These are phyloP conservation scores for Ambrosia trifida DNA, from an alignment of 129 eudicot genomes.

Conservation along the genomic window DNA sequence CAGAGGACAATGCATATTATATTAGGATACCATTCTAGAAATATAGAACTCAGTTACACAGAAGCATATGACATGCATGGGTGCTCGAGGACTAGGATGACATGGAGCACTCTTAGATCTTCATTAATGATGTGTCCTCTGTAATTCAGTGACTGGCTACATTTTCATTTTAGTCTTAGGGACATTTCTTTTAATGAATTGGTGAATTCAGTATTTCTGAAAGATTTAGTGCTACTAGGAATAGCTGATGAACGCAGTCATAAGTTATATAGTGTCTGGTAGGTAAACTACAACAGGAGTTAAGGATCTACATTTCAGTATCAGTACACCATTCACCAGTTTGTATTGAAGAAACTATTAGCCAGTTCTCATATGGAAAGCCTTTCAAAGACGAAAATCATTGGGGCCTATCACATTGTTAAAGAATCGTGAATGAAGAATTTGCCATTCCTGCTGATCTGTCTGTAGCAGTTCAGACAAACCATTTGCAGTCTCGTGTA, in stretches of 20 bases:
- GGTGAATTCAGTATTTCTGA: constrained; percentile 2
- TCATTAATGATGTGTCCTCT: no score
- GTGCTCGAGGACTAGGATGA: no score
- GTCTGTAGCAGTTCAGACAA: constrained; percentile 23
- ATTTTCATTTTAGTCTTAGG: background rate
- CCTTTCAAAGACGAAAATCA: constrained; percentile 20
- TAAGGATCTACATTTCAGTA: constrained; percentile 8
- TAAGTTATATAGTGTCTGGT: constrained; percentile 2
- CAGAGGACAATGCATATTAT: constrained; percentile 16
- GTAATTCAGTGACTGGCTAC: no score
- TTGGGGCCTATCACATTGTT: constrained; percentile 5
- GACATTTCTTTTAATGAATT: constrained; percentile 8
- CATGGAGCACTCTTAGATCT: no score
- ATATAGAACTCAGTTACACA: constrained; percentile 1
- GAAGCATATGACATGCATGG: no score
- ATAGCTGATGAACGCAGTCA: constrained; percentile 14
- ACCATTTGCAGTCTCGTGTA: constrained; percentile 5
- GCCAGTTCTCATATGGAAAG: constrained; percentile 17
- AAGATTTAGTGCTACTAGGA: constrained; percentile 1
- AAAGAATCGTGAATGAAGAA: constrained; percentile 15
- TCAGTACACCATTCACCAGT: constrained; percentile 15
- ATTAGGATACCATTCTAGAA: constrained; percentile 12
- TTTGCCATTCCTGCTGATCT: constrained; percentile 20
- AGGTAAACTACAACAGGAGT: background rate
- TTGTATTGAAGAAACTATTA: constrained; percentile 16